Base-by-base conservation (phyloP, 225 moss, liverwort and hornwort species). In the Rhytidiadelphus loreus region DNA sequence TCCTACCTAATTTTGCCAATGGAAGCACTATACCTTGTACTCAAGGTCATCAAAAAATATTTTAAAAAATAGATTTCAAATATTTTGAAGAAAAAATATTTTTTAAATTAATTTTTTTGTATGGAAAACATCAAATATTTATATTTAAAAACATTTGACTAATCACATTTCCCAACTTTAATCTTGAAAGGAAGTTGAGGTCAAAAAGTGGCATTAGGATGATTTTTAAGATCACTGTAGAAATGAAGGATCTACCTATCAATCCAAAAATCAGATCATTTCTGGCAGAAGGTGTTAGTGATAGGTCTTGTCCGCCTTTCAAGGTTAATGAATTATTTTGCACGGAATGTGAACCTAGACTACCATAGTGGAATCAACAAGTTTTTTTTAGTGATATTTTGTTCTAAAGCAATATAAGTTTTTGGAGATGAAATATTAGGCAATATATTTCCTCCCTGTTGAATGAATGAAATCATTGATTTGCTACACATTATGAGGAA, bases 391-490 rank as follows among this genome's bases (percentile, higher is more conserved):
- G 29, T 2, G 0, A 17, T 11, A 43, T 26, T 43, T 43, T 6
- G 0, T 30, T 18, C 11, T 30, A 30, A 29, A 11, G 18, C 0
- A 7, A 6, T 73, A 11, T 0, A 7, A 10, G 3, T 17, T 29
- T 18, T 25, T 30, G 9, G 2, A 2, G 11, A 44, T 0, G 11
- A 9, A 46, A 17, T 73, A 46, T 18, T 44, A 17, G 17, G 4
- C 2, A 46, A 46, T 73, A 17, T 30, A 11, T 30, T 46, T n/a
- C 7, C 2, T 16, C 3, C 2, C 12, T 11, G 19, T 74, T 3
- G 1, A 7, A 0, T 12, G 20, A 2, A 19, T 32, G 6, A 20
- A 32, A 20, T 48, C 0, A 0, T 2, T 48, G 1, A 74, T 74
- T 74, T 48, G 19, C 18, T 30, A 19, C 7, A 26, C 12, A 1